phyloP scores from a whole-genome alignment of 208 protist genomes.

The Acanthamoeba sp. region DNA sequence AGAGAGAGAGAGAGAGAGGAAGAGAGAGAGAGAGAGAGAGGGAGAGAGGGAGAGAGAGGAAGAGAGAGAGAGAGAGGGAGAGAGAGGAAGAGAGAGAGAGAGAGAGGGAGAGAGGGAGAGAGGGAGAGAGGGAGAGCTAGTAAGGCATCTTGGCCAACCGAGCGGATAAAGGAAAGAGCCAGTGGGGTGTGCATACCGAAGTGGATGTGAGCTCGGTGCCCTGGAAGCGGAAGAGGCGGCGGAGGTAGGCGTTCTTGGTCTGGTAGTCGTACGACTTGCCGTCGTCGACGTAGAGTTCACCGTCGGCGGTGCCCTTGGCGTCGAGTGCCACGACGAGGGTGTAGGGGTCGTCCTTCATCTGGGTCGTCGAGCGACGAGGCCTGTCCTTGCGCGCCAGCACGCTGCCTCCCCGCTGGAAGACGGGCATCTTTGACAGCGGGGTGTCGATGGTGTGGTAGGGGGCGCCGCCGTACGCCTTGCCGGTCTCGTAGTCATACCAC shows the following conservation, averaged over 20 bases:
- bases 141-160: neutral
- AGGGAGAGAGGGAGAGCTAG: too few species aligned
- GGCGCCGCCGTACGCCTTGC: slow-evolving; percentile 38
- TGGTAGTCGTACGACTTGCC: slow-evolving; percentile 86
- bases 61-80: too few species aligned
- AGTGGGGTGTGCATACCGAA: neutral
- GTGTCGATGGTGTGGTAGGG: slow-evolving; percentile 86
- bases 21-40: neutral
- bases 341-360: slow-evolving; percentile 94
- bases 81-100: neutral
- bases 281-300: slow-evolving; percentile 90
- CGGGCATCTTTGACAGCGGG: slow-evolving; percentile 93
- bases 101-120: too few species aligned
- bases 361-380: slow-evolving; percentile 91
- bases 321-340: slow-evolving; percentile 94
- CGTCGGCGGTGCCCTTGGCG: slow-evolving; percentile 70
- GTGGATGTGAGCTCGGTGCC: slow-evolving; percentile 73
- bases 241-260: slow-evolving; percentile 62
- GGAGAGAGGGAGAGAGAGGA: neutral
- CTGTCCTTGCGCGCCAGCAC: slow-evolving; percentile 95
- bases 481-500: slow-evolving; percentile 83
- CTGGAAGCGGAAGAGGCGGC: slow-evolving; percentile 82
- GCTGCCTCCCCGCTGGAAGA: slow-evolving; percentile 95
- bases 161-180: neutral
- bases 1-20: neutral